Percentiles rank a stretch among this genome's conserved stretches.
Conservation (phyloP, 208 protist species). For the Trypanosoma rangeli region DNA sequence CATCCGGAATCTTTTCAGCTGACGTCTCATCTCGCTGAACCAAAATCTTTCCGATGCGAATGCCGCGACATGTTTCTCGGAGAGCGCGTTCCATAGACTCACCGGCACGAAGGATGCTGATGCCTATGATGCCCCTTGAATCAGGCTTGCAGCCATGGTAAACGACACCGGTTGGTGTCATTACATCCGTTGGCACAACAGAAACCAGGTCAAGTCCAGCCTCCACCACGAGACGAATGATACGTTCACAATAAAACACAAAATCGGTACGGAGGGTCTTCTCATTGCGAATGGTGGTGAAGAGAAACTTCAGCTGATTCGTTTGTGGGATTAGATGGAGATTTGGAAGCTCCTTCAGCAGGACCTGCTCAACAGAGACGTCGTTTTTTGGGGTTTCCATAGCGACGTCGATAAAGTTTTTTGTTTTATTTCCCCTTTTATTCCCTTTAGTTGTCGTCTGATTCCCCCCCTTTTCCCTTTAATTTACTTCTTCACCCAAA, state of each 20-base stretch:
- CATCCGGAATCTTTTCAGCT: slow-evolving; percentile 85
- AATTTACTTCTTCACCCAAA: background rate
- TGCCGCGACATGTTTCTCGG: slow-evolving; percentile 92
- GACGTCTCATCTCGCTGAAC: slow-evolving; percentile 96
- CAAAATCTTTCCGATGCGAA: slow-evolving; percentile 98
- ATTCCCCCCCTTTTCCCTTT: background rate
- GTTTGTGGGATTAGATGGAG: slow-evolving; percentile 82
- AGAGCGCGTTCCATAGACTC: slow-evolving; percentile 96
- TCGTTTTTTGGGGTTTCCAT: background rate
- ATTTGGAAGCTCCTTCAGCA: slow-evolving; percentile 29
- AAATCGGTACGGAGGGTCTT: slow-evolving; percentile 94
- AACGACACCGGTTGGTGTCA: slow-evolving; percentile 89
- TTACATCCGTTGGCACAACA: slow-evolving; percentile 77
- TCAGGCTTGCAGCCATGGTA: slow-evolving; percentile 82
- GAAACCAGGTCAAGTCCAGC: slow-evolving; percentile 87
- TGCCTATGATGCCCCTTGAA: slow-evolving; percentile 91
- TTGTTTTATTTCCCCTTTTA: background rate
- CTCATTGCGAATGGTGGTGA: slow-evolving; percentile 94
- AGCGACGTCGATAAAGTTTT: background rate
- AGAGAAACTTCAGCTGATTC: slow-evolving; percentile 90
- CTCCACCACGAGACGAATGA: slow-evolving; percentile 96
- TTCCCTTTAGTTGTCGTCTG: background rate
- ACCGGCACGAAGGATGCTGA: slow-evolving; percentile 97
- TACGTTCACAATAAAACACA: slow-evolving; percentile 96
- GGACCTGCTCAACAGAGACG: background rate